Conservation (phyloP, 192 early-diverging fungal species). For the Chytriomyces sp. region DNA sequence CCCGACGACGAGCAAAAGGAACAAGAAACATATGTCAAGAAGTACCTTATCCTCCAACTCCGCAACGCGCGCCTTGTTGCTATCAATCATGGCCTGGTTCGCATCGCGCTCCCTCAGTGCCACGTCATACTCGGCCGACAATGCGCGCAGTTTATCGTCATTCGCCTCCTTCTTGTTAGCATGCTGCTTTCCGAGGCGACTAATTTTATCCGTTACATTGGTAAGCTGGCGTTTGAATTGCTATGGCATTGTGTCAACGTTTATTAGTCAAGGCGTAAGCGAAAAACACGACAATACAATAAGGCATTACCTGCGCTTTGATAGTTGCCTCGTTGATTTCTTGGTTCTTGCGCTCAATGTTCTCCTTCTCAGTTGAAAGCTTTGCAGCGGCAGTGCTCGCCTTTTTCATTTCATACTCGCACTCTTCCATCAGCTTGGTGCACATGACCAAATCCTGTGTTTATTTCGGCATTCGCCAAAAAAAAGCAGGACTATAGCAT, state of each 20-base stretch:
- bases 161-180: slow-evolving; percentile 40
- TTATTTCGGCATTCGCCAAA: too few relatives aligned
- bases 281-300: background rate
- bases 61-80: slow-evolving; percentile 28
- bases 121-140: slow-evolving; percentile 41
- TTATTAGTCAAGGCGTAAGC: background rate
- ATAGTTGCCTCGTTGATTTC: slow-evolving; percentile 45
- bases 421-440: slow-evolving; percentile 67
- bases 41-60: slow-evolving; percentile 50
- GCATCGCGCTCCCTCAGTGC: slow-evolving; percentile 25
- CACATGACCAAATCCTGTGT: slow-evolving; percentile 56
- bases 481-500: background rate
- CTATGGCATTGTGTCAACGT: slow-evolving; percentile 26
- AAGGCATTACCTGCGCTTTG: slow-evolving; percentile 40
- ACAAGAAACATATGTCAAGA: too few relatives aligned
- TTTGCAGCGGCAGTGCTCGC: slow-evolving; percentile 46
- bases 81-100: slow-evolving; percentile 39
- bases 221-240: slow-evolving; percentile 49
- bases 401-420: slow-evolving; percentile 54
- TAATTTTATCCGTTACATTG: slow-evolving; percentile 50
- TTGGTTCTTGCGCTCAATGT: slow-evolving; percentile 39
- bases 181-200: slow-evolving; percentile 50
- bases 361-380: slow-evolving; percentile 41
- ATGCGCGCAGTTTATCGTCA: slow-evolving; percentile 32
- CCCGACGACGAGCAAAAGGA: too few relatives aligned